phyloP scores from a whole-genome alignment of 768 basidiomycete species.

The Chalciporus pseudorubinellus region DNA sequence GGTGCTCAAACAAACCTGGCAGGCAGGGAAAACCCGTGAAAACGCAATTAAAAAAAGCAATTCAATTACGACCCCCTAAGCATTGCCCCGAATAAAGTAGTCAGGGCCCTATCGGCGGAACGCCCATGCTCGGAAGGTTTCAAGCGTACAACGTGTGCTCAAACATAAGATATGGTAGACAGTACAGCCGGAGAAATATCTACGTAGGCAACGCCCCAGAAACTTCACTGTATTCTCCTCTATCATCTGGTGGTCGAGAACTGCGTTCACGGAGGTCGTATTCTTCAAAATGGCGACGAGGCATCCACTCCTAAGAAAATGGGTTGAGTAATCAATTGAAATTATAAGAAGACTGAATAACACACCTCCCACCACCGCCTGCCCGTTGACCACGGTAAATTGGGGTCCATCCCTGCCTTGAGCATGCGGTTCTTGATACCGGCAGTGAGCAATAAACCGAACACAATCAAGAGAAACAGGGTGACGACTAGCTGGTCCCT shows the following conservation, averaged over 20 bases:
- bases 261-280: conserved; percentile 43
- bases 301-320: conserved; percentile 35
- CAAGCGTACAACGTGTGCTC: background rate
- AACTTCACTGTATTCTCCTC: conserved; percentile 48
- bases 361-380: conserved; percentile 84
- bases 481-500: conserved; percentile 92
- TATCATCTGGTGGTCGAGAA: conserved; percentile 30
- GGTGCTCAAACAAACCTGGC: conserved; percentile 2
- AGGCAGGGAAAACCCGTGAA: background rate
- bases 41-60: background rate
- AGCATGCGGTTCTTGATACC: conserved; percentile 82
- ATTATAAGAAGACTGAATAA: conserved; percentile 18
- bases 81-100: background rate
- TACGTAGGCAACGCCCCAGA: conserved; percentile 28
- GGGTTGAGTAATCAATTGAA: conserved; percentile 18
- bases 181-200: conserved; percentile 5
- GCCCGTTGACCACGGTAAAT: conserved; percentile 59
- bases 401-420: conserved; percentile 69
- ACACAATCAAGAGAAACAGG: conserved; percentile 82
- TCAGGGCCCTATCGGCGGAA: background rate
- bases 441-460: conserved; percentile 80
- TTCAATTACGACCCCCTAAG: background rate
- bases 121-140: background rate
- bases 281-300: conserved; percentile 52
- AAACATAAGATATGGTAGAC: background rate